Base-by-base conservation (phyloP, 2,329 filamentous ascomycete species). In the Colletotrichum ledebouriae region DNA sequence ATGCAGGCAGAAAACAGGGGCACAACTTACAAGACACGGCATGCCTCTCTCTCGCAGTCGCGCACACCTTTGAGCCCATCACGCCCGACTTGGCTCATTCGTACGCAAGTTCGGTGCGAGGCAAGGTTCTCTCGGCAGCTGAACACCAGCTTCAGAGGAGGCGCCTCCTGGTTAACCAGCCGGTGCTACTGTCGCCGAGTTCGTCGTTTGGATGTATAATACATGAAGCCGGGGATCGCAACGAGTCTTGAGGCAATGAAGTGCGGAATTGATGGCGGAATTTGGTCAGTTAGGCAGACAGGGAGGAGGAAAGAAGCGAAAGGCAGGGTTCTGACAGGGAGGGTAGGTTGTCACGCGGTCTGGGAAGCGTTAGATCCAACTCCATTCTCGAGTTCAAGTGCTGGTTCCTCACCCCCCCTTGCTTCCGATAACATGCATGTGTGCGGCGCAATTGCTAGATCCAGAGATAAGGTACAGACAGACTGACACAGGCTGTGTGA, bases 401-500 rank as follows among this genome's bases (percentile, higher is more conserved):
- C 15, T 47, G 46, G 17, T 37, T 59, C 46, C 37, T 39, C 25
- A 10, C 25, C 34, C 59, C 46, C 59, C 37, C 37, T 44, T 39
- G 2, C 37, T 12, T 52, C 49, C n/a, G 34, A 15, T 9, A 42
- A 44, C 15, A 67, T 57, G 64, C 57, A 22, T 9, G 55, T 56
- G 42, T 52, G 63, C 63, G 63, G 59, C 59, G 37, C 29, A 46
- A 7, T 29, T 29, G 42, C 20, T 7, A 29, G 29, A 29, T 33
- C 53, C 22, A 67, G 59, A 67, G 59, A 67, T 63, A 58, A 67
- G 59, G 34, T 63, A 39, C 2, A 34, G 63, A 37, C 46, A 44
- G 20, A 15, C 25, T 17, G 20, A 15, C 20, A 33, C 15, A 22
- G 22, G 9, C 6, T 34, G 15, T 58, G 29, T 39, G 20, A 22